Evolutionary conservation across 495 filamentous ascomycete genomes (phyloP), one percentile per base, ranked within the genome.

Genomic region (Podospora tetraspora): DNA sequence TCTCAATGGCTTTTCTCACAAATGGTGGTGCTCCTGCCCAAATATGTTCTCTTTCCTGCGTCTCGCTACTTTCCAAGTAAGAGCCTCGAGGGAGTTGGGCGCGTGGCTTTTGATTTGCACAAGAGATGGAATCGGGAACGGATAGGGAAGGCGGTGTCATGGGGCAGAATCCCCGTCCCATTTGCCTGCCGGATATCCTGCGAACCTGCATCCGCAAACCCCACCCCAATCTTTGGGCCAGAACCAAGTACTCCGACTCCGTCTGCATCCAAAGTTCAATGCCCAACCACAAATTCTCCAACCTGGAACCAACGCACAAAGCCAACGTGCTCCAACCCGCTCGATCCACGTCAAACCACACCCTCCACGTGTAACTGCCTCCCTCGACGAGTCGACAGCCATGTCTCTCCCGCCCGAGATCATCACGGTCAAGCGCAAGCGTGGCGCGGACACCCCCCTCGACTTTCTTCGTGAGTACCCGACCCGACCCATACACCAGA

Each of bases 361-460:
- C 62, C 27, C 32, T 23, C 29, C 12, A 62, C 61, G 37, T 66
- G 56, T 61, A 57, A 37, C 43, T 65, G 84, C 84, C 82, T 82
- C 83, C 27, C 52, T 23, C 16, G 25, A 25, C 25, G 25, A 25
- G 25, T 25, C 3, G 57, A 29, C 63, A 59, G 29, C 57, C 63
- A 59, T 57, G 63, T 65, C 63, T 58, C 70, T 82, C n/a, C 84
- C 85, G 11, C 85, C 85, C 11, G 74, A 79, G 59, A 75, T 78
- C 12, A 83, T 87, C 75, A 79, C 80, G 29, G 79, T 87, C 64
- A 87, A 87, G 80, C 81, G 85, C 71, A 87, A 85, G 74, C 78
- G 78, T 67, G 79, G 78, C 27, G 79, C 73, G 12, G 84, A 86
- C 19, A 72, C 73, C 7, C 83, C 84, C 16, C 79, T 86, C 61